Conservation (phyloP, 2,329 filamentous ascomycete species). For the Clonostachys solani region DNA sequence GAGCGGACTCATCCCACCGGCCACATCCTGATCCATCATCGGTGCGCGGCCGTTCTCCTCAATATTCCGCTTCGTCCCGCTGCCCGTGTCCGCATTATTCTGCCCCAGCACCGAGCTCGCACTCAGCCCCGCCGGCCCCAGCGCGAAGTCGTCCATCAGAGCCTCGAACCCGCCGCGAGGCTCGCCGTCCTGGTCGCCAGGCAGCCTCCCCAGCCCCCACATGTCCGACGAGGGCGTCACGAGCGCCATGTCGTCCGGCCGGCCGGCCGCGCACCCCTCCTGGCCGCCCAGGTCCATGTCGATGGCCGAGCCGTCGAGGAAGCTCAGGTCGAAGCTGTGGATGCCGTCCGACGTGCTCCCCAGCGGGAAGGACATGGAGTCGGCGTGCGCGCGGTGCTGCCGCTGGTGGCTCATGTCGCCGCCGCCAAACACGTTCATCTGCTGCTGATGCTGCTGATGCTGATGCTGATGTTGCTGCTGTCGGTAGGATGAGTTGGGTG, state of each 20-base stretch:
- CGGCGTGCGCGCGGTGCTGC: conserved; percentile 12
- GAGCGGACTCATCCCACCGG: conserved; percentile 16
- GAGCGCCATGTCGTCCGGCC: conserved; percentile 16
- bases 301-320: conserved; percentile 16
- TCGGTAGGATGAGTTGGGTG: conserved; percentile 10
- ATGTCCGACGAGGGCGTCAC: conserved; percentile 13
- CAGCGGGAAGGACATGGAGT: conserved; percentile 17
- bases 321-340: conserved; percentile 2
- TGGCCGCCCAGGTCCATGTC: conserved; percentile 14
- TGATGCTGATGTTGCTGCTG: conserved; percentile 1
- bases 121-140: conserved; percentile 18
- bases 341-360: conserved; percentile 2
- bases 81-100: conserved; percentile 15
- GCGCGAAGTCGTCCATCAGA: conserved; percentile 15
- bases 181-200: conserved; percentile 4
- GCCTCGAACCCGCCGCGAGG: conserved; percentile 13
- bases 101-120: conserved; percentile 19
- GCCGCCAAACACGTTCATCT: not conserved
- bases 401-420: conserved; percentile 1
- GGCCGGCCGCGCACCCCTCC: not conserved
- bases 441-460: conserved; percentile 1
- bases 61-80: not conserved
- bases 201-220: conserved; percentile 18
- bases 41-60: not conserved
- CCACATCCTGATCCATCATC: conserved; percentile 2